Conservation (phyloP, 495 filamentous ascomycete genomes). For the Ascobolus immersus region DNA sequence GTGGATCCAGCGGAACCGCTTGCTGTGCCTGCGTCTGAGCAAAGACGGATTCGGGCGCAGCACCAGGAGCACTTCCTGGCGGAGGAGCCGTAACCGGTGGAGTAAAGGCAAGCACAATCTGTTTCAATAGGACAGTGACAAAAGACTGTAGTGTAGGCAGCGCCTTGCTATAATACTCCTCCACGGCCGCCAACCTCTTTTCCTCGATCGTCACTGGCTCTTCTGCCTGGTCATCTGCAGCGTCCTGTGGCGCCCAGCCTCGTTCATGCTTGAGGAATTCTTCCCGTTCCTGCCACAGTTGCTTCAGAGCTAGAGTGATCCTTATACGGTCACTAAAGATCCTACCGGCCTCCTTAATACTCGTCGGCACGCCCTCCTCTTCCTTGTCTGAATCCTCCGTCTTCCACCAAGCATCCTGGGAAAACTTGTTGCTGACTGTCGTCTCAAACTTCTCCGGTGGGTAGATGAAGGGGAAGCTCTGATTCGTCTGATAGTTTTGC, state of each 20-base stretch:
- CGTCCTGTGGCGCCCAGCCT: conserved; percentile 38
- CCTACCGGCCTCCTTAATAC: conserved; percentile 78
- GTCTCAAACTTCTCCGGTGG: conserved; percentile 29
- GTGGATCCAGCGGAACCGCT: too few species aligned
- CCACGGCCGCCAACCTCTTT: conserved; percentile 44
- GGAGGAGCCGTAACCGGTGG: conserved; percentile 6
- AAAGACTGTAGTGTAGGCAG: conserved; percentile 74
- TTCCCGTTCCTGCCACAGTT: conserved; percentile 85
- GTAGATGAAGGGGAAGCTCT: conserved; percentile 94
- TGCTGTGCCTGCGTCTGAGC: too few species aligned
- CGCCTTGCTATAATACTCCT: conserved; percentile 42
- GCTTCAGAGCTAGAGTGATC: conserved; percentile 70
- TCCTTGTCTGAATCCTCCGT: conserved; percentile 52
- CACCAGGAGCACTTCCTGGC: conserved; percentile 4
- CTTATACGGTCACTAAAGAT: conserved; percentile 71
- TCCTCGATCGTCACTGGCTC: conserved; percentile 20
- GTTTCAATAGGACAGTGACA: conserved; percentile 78
- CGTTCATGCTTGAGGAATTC: conserved; percentile 72
- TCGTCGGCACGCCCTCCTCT: conserved; percentile 45
- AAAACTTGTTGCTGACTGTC: background rate
- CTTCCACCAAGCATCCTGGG: conserved; percentile 67
- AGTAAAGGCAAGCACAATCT: too few species aligned
- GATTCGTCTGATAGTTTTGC: conserved; percentile 97
- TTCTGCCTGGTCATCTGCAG: conserved; percentile 22
- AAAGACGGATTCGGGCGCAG: conserved; percentile 4